Percentiles rank a stretch among this genome's conserved stretches.
phyloP scores from a whole-genome alignment of 2,329 filamentous ascomycete species.

The Monosporascus sp. region DNA sequence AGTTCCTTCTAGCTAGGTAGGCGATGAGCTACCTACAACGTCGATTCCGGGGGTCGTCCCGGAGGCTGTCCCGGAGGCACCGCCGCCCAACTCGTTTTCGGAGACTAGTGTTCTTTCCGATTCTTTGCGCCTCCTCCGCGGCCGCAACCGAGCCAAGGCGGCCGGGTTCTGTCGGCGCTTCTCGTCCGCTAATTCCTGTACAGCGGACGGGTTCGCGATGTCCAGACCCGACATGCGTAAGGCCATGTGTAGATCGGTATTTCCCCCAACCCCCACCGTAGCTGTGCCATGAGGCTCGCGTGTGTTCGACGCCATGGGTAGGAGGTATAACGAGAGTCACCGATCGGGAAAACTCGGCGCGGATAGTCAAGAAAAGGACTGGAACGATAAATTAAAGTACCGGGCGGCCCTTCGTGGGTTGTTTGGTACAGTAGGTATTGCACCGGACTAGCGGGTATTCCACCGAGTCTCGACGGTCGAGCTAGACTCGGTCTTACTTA shows the following conservation, averaged over 20 bases:
- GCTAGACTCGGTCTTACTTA: neutral
- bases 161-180: neutral
- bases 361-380: too few species aligned
- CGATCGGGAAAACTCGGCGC: too few species aligned
- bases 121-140: neutral
- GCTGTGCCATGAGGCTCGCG: neutral
- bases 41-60: neutral
- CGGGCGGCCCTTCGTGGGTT: too few species aligned
- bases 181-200: neutral
- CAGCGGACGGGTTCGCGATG: neutral
- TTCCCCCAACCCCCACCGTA: conserved; percentile 9
- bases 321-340: neutral
- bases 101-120: neutral
- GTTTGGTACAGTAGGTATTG: too few species aligned
- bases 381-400: too few species aligned
- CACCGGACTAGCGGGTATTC: too few species aligned
- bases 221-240: conserved; percentile 8
- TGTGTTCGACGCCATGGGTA: neutral
- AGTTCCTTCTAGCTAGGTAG: neutral
- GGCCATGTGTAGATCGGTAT: conserved; percentile 16
- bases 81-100: neutral
- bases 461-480: neutral
- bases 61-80: neutral
- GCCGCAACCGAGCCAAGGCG: neutral
- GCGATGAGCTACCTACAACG: neutral